Percentiles rank a stretch among this genome's conserved stretches.
Conservation (phyloP, 441 rosid species). For the Flueggea neowawraea region DNA sequence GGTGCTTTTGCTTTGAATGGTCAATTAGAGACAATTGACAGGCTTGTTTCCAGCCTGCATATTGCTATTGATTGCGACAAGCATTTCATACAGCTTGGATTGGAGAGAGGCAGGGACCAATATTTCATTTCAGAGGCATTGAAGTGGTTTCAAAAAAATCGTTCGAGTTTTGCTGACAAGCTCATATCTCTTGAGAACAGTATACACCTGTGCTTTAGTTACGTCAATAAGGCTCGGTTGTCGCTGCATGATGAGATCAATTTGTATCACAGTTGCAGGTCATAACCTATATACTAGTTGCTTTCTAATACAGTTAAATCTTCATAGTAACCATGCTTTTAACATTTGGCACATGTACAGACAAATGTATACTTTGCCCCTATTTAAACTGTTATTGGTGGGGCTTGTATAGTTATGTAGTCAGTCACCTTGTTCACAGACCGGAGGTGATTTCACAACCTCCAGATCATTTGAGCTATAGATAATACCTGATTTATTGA, state of each 20-base stretch:
- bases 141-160: constrained; percentile 49
- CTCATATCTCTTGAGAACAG: constrained; percentile 67
- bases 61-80: constrained; percentile 49
- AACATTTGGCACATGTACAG: too few relatives aligned
- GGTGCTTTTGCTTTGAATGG: constrained; percentile 54
- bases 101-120: constrained; percentile 51
- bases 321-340: too few relatives aligned
- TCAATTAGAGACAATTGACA: constrained; percentile 57
- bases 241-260: constrained; percentile 53
- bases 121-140: constrained; percentile 44
- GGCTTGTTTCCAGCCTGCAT: constrained; percentile 52
- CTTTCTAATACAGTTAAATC: too few relatives aligned
- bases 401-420: too few relatives aligned
- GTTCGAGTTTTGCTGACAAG: constrained; percentile 31
- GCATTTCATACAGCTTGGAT: constrained; percentile 47
- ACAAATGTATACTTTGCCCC: too few relatives aligned
- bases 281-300: too few relatives aligned
- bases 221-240: constrained; percentile 55
- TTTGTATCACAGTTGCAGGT: constrained; percentile 16
- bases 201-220: constrained; percentile 54
- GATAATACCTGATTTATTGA: too few relatives aligned
- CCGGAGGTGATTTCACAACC: too few relatives aligned
- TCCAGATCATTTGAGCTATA: too few relatives aligned
- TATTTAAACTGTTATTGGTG: too few relatives aligned
- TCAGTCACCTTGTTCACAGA: too few relatives aligned